Evolutionary conservation across 2,329 filamentous ascomycete species (phyloP).

Genomic region (Trichoderma polysporum): DNA sequence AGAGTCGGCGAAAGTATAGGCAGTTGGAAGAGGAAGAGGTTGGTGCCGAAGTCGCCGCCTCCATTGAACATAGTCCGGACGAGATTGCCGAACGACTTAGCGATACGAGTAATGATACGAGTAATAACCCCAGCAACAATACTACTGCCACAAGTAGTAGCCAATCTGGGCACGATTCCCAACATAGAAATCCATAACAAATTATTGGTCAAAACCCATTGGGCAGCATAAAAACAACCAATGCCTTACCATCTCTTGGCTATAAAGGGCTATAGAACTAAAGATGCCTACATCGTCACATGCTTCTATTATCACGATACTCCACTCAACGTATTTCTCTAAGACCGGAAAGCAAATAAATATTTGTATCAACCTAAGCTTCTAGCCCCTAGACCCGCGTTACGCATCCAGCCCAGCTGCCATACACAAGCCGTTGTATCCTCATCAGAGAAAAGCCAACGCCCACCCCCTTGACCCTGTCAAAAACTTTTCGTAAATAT

Average conservation of each 20-base stretch:
- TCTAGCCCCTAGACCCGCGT: conserved; percentile 50
- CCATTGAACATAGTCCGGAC: not conserved
- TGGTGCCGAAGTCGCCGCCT: not conserved
- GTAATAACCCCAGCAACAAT: not conserved
- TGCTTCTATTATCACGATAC: conserved; percentile 26
- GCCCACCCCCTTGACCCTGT: conserved; percentile 54
- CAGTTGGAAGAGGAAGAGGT: conserved; percentile 54
- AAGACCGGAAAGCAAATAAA: conserved; percentile 45
- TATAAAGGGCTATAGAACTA: not conserved
- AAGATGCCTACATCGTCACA: not conserved
- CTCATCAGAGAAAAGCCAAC: conserved; percentile 48
- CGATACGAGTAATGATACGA: not conserved
- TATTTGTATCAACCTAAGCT: conserved; percentile 58
- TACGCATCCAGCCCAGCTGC: conserved; percentile 47
- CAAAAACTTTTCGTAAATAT: conserved; percentile 59
- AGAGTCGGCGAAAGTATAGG: conserved; percentile 76
- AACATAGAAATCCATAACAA: not conserved
- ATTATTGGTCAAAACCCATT: not conserved
- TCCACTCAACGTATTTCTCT: conserved; percentile 33
- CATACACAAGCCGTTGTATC: conserved; percentile 50
- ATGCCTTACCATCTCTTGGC: not conserved
- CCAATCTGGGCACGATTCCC: not conserved
- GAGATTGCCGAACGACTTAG: not conserved
- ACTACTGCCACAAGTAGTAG: not conserved
- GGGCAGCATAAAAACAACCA: not conserved